Evolutionary conservation across 768 basidiomycete genomes (phyloP).

Genomic region (Suillus subaureus): DNA sequence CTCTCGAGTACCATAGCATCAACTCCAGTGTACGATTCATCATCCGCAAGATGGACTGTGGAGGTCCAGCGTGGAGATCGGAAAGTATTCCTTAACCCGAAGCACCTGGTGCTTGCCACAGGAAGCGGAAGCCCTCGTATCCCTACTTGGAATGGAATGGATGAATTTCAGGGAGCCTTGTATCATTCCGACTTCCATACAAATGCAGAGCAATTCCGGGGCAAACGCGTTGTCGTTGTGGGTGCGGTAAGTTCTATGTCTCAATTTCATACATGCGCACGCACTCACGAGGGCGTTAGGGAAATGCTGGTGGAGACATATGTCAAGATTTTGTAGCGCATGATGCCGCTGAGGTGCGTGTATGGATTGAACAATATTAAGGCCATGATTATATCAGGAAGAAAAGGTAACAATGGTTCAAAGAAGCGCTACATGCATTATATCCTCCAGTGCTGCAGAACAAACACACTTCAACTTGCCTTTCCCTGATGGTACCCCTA

Average conservation of each 20-base stretch:
- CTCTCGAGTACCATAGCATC: constrained; percentile 40
- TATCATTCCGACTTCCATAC: constrained; percentile 53
- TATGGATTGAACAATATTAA: not conserved
- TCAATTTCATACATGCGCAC: not conserved
- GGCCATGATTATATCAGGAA: not conserved
- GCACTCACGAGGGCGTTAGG: not conserved
- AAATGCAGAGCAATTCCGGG: constrained; percentile 44
- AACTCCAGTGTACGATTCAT: constrained; percentile 18
- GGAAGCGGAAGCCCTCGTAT: not conserved
- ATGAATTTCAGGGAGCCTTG: constrained; percentile 50
- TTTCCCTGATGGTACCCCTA: not conserved
- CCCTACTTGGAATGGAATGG: constrained; percentile 30
- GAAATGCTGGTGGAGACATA: not conserved
- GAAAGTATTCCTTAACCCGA: not conserved
- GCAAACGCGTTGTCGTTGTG: constrained; percentile 63
- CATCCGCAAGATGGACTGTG: not conserved
- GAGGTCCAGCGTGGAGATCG: not conserved
- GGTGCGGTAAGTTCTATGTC: constrained; percentile 28
- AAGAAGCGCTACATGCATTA: not conserved
- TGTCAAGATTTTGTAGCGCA: constrained; percentile 2
- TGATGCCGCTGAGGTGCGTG: not conserved
- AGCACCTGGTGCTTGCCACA: not conserved
- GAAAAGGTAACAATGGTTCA: not conserved
- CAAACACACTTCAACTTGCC: not conserved
- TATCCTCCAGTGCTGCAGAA: not conserved